Evolutionary conservation across 1,284 basidiomycete genomes (phyloP).

Genomic region (Ceratobasidium theobromae): DNA sequence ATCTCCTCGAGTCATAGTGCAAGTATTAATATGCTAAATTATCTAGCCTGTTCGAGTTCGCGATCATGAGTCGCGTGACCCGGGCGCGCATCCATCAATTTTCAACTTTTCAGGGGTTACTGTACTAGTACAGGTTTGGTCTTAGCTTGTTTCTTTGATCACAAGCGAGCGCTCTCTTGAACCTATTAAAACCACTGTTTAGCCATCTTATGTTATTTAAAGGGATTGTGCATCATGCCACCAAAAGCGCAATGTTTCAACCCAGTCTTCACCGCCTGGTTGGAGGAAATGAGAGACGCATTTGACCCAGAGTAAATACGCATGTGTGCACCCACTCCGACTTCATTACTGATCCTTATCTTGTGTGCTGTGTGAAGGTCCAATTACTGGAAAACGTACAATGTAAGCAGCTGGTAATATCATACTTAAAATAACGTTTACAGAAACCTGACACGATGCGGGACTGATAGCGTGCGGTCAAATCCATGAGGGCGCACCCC

Average conservation of each 20-base stretch:
- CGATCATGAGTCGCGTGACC: neutral
- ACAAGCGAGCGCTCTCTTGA: no score
- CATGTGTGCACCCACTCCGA: neutral
- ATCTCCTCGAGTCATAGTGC: neutral
- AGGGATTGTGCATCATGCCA: neutral
- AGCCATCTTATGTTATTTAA: neutral
- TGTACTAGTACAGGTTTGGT: no score
- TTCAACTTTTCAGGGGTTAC: neutral
- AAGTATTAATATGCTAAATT: neutral
- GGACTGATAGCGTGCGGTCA: constrained; percentile 4
- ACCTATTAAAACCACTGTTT: neutral
- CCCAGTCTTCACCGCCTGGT: constrained; percentile 11
- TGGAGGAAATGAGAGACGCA: constrained; percentile 28
- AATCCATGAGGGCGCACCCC: constrained; percentile 18
- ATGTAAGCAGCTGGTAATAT: neutral
- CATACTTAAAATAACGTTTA: neutral
- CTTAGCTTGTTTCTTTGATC: no score
- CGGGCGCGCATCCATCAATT: constrained; percentile 17
- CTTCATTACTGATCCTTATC: neutral
- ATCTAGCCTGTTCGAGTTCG: neutral
- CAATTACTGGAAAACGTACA: constrained; percentile 9
- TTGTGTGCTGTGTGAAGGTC: neutral
- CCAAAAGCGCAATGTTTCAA: constrained; percentile 14
- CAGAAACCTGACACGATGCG: no score
- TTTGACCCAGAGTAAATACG: constrained; percentile 19